These are phyloP conservation scores for Eimeria sp. DNA, from an alignment of 169 alveolate species.

Conservation along the genomic window DNA sequence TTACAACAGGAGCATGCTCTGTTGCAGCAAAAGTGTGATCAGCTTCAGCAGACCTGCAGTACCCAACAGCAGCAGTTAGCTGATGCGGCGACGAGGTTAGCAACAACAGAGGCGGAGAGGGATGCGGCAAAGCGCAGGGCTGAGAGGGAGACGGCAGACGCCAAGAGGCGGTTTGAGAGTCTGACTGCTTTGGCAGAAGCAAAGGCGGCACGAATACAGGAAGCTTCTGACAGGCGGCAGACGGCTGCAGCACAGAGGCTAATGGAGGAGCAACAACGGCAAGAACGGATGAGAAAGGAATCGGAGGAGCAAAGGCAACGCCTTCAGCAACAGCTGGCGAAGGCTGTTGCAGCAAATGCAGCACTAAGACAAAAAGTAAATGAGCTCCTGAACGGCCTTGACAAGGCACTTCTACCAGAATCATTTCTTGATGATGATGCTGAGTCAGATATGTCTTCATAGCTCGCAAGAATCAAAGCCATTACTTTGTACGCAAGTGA, in stretches of 20 bases:
- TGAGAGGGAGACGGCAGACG: conserved; percentile 69
- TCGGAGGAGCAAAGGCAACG: conserved; percentile 51
- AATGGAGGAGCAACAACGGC: conserved; percentile 66
- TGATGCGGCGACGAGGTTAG: conserved; percentile 54
- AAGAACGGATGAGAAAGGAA: conserved; percentile 63
- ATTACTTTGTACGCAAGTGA: not conserved
- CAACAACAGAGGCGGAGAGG: conserved; percentile 60
- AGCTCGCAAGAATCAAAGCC: not conserved
- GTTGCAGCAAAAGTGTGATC: conserved; percentile 59
- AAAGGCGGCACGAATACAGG: conserved; percentile 54
- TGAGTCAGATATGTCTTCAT: conserved; percentile 28
- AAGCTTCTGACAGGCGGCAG: conserved; percentile 72
- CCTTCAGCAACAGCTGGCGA: conserved; percentile 75
- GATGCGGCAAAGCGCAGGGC: conserved; percentile 53
- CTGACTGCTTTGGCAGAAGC: conserved; percentile 57
- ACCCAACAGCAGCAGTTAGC: conserved; percentile 63
- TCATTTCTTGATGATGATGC: conserved; percentile 49
- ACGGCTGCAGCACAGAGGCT: conserved; percentile 71
- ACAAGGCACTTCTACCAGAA: conserved; percentile 56
- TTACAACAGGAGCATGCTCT: conserved; percentile 41
- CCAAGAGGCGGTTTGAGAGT: conserved; percentile 42
- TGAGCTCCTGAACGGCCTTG: conserved; percentile 62
- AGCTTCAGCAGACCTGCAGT: conserved; percentile 39
- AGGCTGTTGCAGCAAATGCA: conserved; percentile 65
- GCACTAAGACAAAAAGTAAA: conserved; percentile 33